Evolutionary conservation across 2,329 filamentous ascomycete genomes (phyloP).

Genomic region (Pestalotiopsis sp.): DNA sequence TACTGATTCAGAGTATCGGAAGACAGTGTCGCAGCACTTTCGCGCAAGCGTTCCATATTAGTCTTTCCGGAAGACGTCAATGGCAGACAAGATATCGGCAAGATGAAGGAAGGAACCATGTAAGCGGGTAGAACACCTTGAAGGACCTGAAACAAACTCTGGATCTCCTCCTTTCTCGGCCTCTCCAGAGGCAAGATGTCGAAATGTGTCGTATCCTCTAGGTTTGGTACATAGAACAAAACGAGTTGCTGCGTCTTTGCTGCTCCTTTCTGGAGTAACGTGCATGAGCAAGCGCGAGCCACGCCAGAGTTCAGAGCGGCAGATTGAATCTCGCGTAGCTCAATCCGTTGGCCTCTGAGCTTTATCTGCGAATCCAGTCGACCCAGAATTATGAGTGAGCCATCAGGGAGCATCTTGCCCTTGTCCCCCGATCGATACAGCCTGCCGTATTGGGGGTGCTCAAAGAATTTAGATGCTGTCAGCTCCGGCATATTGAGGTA

Average conservation of each 20-base stretch:
- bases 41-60: constrained; percentile 58
- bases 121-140: constrained; percentile 66
- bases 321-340: constrained; percentile 75
- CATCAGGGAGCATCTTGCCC: constrained; percentile 77
- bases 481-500: constrained; percentile 67
- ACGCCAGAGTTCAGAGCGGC: constrained; percentile 53
- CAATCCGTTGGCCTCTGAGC: constrained; percentile 77
- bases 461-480: constrained; percentile 68
- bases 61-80: constrained; percentile 76
- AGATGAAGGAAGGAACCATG: constrained; percentile 76
- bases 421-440: constrained; percentile 84
- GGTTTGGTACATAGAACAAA: constrained; percentile 66
- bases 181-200: constrained; percentile 39
- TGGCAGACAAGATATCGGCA: constrained; percentile 72
- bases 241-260: constrained; percentile 57
- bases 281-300: constrained; percentile 65
- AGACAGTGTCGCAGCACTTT: constrained; percentile 48
- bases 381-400: constrained; percentile 72
- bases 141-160: constrained; percentile 57
- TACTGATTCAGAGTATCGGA: constrained; percentile 43
- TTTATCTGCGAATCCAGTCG: constrained; percentile 82
- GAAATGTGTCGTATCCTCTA: constrained; percentile 28
- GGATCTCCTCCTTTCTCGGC: constrained; percentile 32
- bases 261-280: constrained; percentile 52
- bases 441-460: constrained; percentile 69